A percentile compares a stretch with the other conserved stretches of the same genome.
These are phyloP conservation scores for Chaetomium sp. DNA, from an alignment of 2,329 filamentous ascomycete genomes.

Conservation along the genomic window DNA sequence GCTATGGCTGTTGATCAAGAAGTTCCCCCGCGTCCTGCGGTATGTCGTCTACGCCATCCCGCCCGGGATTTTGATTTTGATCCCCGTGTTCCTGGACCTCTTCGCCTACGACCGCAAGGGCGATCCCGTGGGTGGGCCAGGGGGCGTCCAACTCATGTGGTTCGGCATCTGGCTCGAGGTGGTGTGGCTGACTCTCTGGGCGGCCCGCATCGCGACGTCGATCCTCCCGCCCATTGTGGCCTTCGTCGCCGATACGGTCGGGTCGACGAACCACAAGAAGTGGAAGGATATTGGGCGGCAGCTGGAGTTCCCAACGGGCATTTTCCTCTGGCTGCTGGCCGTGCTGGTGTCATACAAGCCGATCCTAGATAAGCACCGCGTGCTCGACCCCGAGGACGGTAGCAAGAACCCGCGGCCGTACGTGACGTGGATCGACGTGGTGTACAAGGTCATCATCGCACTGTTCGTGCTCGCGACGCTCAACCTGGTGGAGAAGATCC, in stretches of 20 bases:
- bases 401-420: slow-evolving; percentile 33
- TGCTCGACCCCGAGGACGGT: slow-evolving; percentile 36
- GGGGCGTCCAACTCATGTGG: slow-evolving; percentile 76
- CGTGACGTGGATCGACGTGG: slow-evolving; percentile 63
- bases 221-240: slow-evolving; percentile 43
- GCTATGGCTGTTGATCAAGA: slow-evolving; percentile 40
- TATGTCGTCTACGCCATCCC: slow-evolving; percentile 45
- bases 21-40: slow-evolving; percentile 44
- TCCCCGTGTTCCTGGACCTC: slow-evolving; percentile 41
- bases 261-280: slow-evolving; percentile 82
- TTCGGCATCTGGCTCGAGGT: slow-evolving; percentile 95
- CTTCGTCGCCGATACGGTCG: slow-evolving; percentile 60
- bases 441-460: slow-evolving; percentile 81
- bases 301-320: slow-evolving; percentile 74
- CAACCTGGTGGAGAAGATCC: slow-evolving; percentile 85
- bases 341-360: slow-evolving; percentile 81
- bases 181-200: slow-evolving; percentile 87
- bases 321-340: slow-evolving; percentile 90
- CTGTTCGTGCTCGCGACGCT: slow-evolving; percentile 73
- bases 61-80: slow-evolving; percentile 38
- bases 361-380: slow-evolving; percentile 56
- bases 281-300: slow-evolving; percentile 85
- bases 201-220: slow-evolving; percentile 51
- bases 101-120: slow-evolving; percentile 33
- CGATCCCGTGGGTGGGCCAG: slow-evolving; percentile 54